Base-by-base conservation (phyloP, 1,139 yeast genomes). In the Meyerozyma smithsonii region DNA sequence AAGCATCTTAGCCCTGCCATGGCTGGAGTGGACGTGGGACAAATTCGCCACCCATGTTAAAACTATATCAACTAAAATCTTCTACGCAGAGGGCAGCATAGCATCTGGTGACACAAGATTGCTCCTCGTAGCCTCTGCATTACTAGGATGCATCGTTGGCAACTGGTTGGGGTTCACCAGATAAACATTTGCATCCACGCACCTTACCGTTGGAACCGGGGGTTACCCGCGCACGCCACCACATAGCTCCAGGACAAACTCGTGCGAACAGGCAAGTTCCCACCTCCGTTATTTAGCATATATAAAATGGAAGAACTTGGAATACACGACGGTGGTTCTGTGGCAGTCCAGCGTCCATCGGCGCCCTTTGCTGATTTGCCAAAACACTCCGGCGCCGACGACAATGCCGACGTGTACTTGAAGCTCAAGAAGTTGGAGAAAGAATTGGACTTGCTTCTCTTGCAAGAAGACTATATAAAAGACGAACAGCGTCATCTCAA, bases 401-500 rank as follows among this genome's bases (percentile, higher is more conserved):
- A 69, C 28, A 66, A 61, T 37, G 47, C 71, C 32, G 97, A 90
- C 57, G 84, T 85, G 32, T 94, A 92, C 62, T 70, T 88, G 52
- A 84, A 79, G 50, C 72, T 90, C 54, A 94, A 92, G 72, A 84
- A 80, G 58, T 74, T 92, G 47, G 95, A 92, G 59, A 87, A 90
- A 50, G 96, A 90, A 56, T 75, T 87, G 53, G 96, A 90, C 54
- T 69, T 92, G 41, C 67, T 94, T 47, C 69, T 77, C 43, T 71
- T 92, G 49, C 98, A 92, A 64, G 98, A 92, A 62, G 97, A 90
- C 46, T 94, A 90, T 61, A 89, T 94, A 58, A 92, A 92, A 60
- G 98, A 92, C 60, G 99, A 94, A 63, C 97, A 90, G 59, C 94
- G 97, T 58, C 96, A 90, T 63, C 74, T 94, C 58, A 90, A 88